A percentile compares a stretch with the other conserved stretches of the same genome.
These are phyloP conservation scores for Theileria equi DNA, from an alignment of 169 alveolate species.

Conservation along the genomic window DNA sequence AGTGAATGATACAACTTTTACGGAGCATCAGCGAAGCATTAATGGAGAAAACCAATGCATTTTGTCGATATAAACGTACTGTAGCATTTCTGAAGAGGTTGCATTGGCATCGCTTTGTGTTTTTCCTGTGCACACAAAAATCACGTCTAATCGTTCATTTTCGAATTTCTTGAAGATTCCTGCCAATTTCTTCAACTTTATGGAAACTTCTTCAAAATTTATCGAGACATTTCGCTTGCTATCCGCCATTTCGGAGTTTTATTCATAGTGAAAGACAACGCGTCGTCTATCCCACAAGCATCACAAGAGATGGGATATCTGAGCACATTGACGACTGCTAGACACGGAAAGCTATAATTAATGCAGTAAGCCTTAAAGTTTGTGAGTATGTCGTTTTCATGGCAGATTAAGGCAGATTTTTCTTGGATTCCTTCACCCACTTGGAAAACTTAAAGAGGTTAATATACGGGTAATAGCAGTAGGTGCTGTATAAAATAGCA, in stretches of 20 bases:
- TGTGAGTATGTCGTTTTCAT: too few species aligned
- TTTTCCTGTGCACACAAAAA: slow-evolving; percentile 65
- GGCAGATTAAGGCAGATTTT: too few species aligned
- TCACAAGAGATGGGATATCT: too few species aligned
- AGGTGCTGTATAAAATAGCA: too few species aligned
- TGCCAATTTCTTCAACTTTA: slow-evolving; percentile 31
- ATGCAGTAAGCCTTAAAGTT: too few species aligned
- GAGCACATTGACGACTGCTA: too few species aligned
- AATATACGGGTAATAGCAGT: too few species aligned
- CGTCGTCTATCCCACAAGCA: too few species aligned
- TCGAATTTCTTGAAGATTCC: slow-evolving; percentile 26
- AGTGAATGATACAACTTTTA: background rate
- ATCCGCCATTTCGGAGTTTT: slow-evolving; percentile 48
- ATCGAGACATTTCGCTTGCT: slow-evolving; percentile 51
- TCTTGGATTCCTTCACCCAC: too few species aligned
- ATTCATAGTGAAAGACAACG: slow-evolving; percentile 5
- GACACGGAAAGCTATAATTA: too few species aligned
- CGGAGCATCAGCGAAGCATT: background rate
- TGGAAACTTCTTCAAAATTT: slow-evolving; percentile 51
- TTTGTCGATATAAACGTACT: slow-evolving; percentile 32
- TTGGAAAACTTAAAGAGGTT: too few species aligned
- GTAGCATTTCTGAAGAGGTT: slow-evolving; percentile 58
- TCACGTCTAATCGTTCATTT: slow-evolving; percentile 19
- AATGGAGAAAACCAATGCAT: too few species aligned
- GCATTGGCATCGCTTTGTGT: slow-evolving; percentile 58